Conservation (phyloP, 2,329 filamentous ascomycete genomes). For the Aspergillus ruber region DNA sequence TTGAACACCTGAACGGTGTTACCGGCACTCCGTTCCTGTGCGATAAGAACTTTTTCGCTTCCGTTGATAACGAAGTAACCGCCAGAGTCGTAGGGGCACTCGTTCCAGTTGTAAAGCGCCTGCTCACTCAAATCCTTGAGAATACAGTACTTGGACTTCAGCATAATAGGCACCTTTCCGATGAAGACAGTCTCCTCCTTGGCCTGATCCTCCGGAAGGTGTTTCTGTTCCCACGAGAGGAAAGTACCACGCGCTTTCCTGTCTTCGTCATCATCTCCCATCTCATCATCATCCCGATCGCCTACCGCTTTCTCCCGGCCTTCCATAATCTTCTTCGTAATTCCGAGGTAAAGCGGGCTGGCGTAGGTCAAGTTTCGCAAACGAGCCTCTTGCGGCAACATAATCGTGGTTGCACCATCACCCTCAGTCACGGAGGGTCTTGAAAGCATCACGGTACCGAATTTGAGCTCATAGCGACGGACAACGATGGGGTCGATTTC, state of each 20-base stretch:
- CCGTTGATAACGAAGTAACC: conserved; percentile 99
- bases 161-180: conserved; percentile 94
- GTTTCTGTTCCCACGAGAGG: conserved; percentile 44
- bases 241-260: conserved; percentile 40
- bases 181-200: conserved; percentile 76
- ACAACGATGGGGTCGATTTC: conserved; percentile 72
- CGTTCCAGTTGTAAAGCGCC: conserved; percentile 82
- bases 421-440: conserved; percentile 88
- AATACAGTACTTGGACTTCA: conserved; percentile 94
- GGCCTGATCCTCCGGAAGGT: conserved; percentile 43
- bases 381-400: conserved; percentile 91
- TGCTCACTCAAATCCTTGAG: conserved; percentile 77
- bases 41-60: conserved; percentile 96
- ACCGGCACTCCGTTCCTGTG: conserved; percentile 92
- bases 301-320: conserved; percentile 71
- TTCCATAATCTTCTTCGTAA: conserved; percentile 76
- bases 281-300: conserved; percentile 56
- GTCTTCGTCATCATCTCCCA: conserved; percentile 47
- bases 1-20: conserved; percentile 99
- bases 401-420: conserved; percentile 76
- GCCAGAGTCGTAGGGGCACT: conserved; percentile 96
- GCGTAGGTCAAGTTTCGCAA: conserved; percentile 94
- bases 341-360: conserved; percentile 81
- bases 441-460: conserved; percentile 82
- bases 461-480: conserved; percentile 90